Conservation (phyloP, 2,329 filamentous ascomycete species). For the Alternaria solani region DNA sequence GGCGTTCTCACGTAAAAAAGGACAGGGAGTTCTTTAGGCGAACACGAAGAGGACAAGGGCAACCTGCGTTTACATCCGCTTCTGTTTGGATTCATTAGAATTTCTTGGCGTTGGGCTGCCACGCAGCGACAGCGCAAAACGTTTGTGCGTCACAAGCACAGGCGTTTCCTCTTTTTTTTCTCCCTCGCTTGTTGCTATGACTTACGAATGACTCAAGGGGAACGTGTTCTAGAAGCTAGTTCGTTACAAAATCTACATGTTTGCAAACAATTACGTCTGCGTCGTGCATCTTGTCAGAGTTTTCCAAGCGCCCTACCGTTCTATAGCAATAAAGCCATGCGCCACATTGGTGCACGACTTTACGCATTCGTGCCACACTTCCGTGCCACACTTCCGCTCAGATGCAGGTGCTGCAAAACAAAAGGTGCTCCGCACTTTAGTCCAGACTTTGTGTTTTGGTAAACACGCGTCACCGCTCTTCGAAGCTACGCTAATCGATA, state of each 20-base stretch:
- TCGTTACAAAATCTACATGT: conserved; percentile 10
- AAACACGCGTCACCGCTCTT: conserved; percentile 4
- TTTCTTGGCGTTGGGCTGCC: conserved; percentile 20
- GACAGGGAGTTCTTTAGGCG: conserved; percentile 16
- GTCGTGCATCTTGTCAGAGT: background rate
- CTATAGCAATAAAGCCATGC: background rate
- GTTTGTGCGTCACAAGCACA: conserved; percentile 11
- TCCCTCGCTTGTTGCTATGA: conserved; percentile 13
- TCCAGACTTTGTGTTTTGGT: background rate
- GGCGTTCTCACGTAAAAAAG: conserved; percentile 28
- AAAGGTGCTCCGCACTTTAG: background rate
- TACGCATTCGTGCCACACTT: conserved; percentile 7
- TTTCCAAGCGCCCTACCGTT: background rate
- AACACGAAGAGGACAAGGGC: conserved; percentile 8
- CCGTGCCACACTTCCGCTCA: conserved; percentile 5
- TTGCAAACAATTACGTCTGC: conserved; percentile 3
- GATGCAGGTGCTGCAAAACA: background rate
- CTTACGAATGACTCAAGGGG: conserved; percentile 12
- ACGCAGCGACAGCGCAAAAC: conserved; percentile 11
- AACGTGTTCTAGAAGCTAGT: conserved; percentile 17
- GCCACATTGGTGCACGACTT: conserved; percentile 1
- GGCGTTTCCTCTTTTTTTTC: conserved; percentile 4
- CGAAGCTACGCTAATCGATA: conserved; percentile 4
- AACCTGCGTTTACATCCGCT: conserved; percentile 10
- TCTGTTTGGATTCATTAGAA: conserved; percentile 1